phyloP scores from a whole-genome alignment of 2,329 filamentous ascomycete species.

The Beauveria brongniartii region DNA sequence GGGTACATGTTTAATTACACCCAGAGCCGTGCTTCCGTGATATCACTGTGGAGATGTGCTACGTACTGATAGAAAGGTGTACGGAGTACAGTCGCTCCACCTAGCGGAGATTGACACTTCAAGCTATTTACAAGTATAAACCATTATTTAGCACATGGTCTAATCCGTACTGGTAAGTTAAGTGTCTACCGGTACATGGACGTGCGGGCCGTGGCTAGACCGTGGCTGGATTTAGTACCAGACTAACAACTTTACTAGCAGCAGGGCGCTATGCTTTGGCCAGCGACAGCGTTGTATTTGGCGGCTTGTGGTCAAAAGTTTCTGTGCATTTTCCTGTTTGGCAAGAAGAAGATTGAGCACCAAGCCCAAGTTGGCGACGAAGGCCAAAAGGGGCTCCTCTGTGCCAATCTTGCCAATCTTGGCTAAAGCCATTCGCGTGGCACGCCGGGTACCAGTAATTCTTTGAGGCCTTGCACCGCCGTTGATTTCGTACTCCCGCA shows the following conservation, averaged over 20 bases:
- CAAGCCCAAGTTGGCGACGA: not conserved
- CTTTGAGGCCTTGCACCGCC: not conserved
- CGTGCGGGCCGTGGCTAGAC: not conserved
- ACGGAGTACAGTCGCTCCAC: not conserved
- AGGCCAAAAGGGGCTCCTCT: not conserved
- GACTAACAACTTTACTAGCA: not conserved
- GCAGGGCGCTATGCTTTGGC: not conserved
- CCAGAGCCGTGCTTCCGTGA: not conserved
- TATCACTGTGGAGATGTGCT: not conserved
- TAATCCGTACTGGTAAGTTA: not conserved
- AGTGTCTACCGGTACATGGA: not conserved
- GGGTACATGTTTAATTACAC: slow-evolving; percentile 6
- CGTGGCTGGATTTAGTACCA: not conserved
- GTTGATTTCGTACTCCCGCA: not conserved
- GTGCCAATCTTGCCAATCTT: not conserved
- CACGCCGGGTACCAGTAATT: not conserved
- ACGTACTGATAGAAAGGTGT: not conserved
- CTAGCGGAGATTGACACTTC: not conserved
- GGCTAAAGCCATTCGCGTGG: not conserved
- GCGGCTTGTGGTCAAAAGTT: not conserved
- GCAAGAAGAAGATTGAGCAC: not conserved
- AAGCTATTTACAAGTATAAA: not conserved
- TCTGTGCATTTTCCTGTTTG: not conserved
- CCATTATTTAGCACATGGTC: not conserved
- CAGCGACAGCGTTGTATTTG: not conserved